phyloP scores from a whole-genome alignment of 306 rosid genomes.

The Styphnolobium japonicum region DNA sequence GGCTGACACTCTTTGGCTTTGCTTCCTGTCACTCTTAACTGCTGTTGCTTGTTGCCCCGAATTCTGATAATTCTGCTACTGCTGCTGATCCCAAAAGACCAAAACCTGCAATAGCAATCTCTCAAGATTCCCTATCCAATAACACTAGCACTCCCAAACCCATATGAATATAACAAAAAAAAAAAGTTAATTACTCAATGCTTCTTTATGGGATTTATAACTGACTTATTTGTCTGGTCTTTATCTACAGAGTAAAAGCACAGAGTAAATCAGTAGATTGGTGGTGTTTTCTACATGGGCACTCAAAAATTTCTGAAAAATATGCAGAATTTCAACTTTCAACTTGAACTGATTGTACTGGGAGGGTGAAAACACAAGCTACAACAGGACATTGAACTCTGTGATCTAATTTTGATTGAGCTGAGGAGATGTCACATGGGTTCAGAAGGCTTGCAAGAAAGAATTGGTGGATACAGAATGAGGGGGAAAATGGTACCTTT shows the following conservation, averaged over 20 bases:
- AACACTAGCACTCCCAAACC: slow-evolving; percentile 25
- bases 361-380: slow-evolving; percentile 29
- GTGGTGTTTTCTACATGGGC: slow-evolving; percentile 8
- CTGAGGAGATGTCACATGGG: slow-evolving; percentile 41
- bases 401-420: slow-evolving; percentile 33
- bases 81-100: slow-evolving; percentile 40
- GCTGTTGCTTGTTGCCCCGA: slow-evolving; percentile 20
- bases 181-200: slow-evolving; percentile 22
- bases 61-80: slow-evolving; percentile 28
- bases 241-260: slow-evolving; percentile 30
- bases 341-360: slow-evolving; percentile 23
- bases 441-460: slow-evolving; percentile 26
- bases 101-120: slow-evolving; percentile 48
- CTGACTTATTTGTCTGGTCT: slow-evolving; percentile 25
- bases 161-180: slow-evolving; percentile 11
- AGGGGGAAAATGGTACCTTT: slow-evolving; percentile 40
- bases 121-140: slow-evolving; percentile 46
- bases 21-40: background rate
- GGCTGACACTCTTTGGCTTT: slow-evolving; percentile 9
- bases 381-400: slow-evolving; percentile 34
- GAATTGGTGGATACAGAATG: slow-evolving; percentile 13
- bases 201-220: slow-evolving; percentile 16
- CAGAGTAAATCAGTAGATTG: slow-evolving; percentile 25
- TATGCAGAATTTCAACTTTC: slow-evolving; percentile 13
- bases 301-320: slow-evolving; percentile 16